Base-by-base conservation (phyloP, 495 filamentous ascomycete genomes). In the Ramalina intermedia region DNA sequence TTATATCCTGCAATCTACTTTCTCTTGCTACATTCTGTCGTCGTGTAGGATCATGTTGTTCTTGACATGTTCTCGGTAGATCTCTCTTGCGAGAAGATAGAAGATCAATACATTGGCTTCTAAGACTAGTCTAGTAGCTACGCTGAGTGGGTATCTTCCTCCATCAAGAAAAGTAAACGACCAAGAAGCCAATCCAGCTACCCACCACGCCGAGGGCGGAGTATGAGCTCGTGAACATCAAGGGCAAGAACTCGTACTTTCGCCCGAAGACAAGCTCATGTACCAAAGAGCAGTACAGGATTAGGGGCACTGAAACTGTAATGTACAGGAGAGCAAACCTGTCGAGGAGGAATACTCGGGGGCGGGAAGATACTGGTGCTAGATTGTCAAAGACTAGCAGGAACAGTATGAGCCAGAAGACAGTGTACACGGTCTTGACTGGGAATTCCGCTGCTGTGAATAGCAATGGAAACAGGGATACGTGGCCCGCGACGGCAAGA, bases 201-300 rank as follows among this genome's bases (percentile, higher is more conserved):
- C 86, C 91, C 12, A 96, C 79, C 1, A 98, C 87, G n/a, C 91
- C 91, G 37, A 96, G 64, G 17, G 91, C 91, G 14, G 84, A 90
- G 66, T 98, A 98, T 40, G 84, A 83, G 66, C 90, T 96, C 60
- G 80, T 95, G 60, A 96, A 93, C 91, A 98, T 96, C 52, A 96
- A 64, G 14, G 91, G 91, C 26, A 96, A 63, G 63, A 96, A 98
- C 66, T 95, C 85, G 54, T 84, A 85, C 52, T 73, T 75, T 54
- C 80, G 73, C 0, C 90, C 88, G 64, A 94, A 96, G 37, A 89
- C 68, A 16, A 93, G 63, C 39, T 78, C 74, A 62, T 98, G 91
- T 6, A 87, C 48, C 53, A 96, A 61, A 6, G 86, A 91, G 65
- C 85, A 88, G 61, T 98, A 98, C 24, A 81, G 61, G 50, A 96